phyloP scores from a whole-genome alignment of 2,329 filamentous ascomycete genomes.

The Monilinia polystroma region DNA sequence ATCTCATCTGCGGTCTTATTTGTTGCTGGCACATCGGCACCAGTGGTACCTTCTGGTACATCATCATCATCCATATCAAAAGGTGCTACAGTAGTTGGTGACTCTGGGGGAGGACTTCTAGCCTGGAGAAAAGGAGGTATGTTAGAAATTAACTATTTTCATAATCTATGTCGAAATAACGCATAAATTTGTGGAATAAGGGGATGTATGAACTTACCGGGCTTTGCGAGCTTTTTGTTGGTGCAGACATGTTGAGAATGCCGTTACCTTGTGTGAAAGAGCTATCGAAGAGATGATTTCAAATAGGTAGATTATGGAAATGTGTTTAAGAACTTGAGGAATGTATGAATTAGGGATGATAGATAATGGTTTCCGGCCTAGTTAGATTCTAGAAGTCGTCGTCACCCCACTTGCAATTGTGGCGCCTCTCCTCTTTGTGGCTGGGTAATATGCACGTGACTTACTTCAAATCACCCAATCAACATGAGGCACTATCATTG shows the following conservation, averaged over 20 bases:
- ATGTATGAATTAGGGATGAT: slow-evolving; percentile 16
- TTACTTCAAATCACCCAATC: background rate
- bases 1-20: slow-evolving; percentile 45
- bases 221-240: slow-evolving; percentile 23
- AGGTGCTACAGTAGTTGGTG: slow-evolving; percentile 63
- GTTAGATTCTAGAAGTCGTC: slow-evolving; percentile 11
- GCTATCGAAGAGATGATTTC: background rate
- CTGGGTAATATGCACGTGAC: background rate
- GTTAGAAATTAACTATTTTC: slow-evolving; percentile 15
- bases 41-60: slow-evolving; percentile 57
- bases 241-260: slow-evolving; percentile 25
- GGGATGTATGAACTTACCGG: slow-evolving; percentile 16
- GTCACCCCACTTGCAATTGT: slow-evolving; percentile 15
- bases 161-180: slow-evolving; percentile 12
- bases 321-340: background rate
- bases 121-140: slow-evolving; percentile 5
- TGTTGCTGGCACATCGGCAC: slow-evolving; percentile 47
- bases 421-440: slow-evolving; percentile 15
- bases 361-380: background rate
- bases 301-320: background rate
- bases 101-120: slow-evolving; percentile 48
- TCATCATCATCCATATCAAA: slow-evolving; percentile 71
- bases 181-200: slow-evolving; percentile 21
- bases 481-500: background rate
- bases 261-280: background rate